Percentiles rank a stretch among this genome's conserved stretches.
Conservation (phyloP, 140 eudicot species). For the Anethum foeniculum region DNA sequence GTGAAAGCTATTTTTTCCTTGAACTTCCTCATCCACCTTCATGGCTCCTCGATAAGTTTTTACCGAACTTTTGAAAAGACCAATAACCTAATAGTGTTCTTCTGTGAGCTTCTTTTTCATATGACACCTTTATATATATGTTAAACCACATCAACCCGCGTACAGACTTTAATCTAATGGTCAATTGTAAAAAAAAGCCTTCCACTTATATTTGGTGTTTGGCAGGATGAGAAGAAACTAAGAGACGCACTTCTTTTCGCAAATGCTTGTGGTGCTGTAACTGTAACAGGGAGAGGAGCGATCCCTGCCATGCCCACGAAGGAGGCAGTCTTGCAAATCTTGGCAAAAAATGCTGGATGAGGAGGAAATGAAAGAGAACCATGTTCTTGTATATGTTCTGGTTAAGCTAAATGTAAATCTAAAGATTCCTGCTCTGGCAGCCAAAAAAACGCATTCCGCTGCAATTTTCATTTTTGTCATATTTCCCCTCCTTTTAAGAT, state of each 20-base stretch:
- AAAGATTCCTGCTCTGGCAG: neutral
- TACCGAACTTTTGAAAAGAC: neutral
- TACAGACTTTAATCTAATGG: neutral
- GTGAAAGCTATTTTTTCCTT: neutral
- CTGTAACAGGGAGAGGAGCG: slow-evolving; percentile 76
- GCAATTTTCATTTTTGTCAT: neutral
- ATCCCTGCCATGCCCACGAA: slow-evolving; percentile 89
- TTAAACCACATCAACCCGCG: neutral
- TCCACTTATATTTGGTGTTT: neutral
- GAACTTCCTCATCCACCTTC: neutral
- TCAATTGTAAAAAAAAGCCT: no score
- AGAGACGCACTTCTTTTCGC: slow-evolving; percentile 79
- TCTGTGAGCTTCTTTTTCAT: no score
- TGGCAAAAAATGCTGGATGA: slow-evolving; percentile 22
- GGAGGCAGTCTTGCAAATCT: slow-evolving; percentile 46
- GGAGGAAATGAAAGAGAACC: neutral
- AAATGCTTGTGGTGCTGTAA: slow-evolving; percentile 89
- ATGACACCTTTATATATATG: no score
- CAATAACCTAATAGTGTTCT: neutral
- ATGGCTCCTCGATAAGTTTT: neutral
- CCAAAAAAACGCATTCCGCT: neutral
- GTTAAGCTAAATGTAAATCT: slow-evolving; percentile 12
- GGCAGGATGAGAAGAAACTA: slow-evolving; percentile 71
- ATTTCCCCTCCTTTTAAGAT: neutral
- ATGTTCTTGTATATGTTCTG: neutral